Conservation (phyloP, 495 filamentous ascomycete genomes). For the Xylaria grammica region DNA sequence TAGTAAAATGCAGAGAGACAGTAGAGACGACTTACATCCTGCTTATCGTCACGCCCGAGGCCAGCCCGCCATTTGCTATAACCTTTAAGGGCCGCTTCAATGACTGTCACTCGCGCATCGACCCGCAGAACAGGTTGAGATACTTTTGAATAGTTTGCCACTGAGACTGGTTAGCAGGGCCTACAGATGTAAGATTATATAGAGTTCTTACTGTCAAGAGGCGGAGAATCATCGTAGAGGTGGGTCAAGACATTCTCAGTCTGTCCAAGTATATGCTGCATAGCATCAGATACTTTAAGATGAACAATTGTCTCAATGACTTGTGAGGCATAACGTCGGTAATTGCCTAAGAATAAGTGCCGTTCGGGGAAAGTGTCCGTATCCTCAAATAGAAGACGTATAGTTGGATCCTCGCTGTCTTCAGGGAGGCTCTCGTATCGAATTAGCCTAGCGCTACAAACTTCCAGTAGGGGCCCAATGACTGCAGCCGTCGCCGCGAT, state of each 20-base stretch:
- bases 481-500: conserved; percentile 64
- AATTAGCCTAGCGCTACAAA: conserved; percentile 76
- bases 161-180: conserved; percentile 50
- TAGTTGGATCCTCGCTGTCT: conserved; percentile 77
- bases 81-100: conserved; percentile 90
- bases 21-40: conserved; percentile 54
- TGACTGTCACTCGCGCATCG: conserved; percentile 87
- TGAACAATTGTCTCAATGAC: conserved; percentile 85
- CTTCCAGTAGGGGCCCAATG: conserved; percentile 75
- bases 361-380: conserved; percentile 93
- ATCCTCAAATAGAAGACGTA: conserved; percentile 85
- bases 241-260: conserved; percentile 74
- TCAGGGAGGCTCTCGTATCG: conserved; percentile 85
- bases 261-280: conserved; percentile 80
- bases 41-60: conserved; percentile 57
- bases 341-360: conserved; percentile 97
- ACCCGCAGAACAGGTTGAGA: conserved; percentile 77
- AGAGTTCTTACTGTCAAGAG: conserved; percentile 67
- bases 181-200: not conserved
- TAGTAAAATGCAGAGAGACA: not conserved
- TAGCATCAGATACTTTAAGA: conserved; percentile 79
- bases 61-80: conserved; percentile 77
- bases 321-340: conserved; percentile 83
- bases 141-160: conserved; percentile 77
- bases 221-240: conserved; percentile 71